Base-by-base conservation (phyloP, 257 asterid genomes). In the Echium plantagineum region DNA sequence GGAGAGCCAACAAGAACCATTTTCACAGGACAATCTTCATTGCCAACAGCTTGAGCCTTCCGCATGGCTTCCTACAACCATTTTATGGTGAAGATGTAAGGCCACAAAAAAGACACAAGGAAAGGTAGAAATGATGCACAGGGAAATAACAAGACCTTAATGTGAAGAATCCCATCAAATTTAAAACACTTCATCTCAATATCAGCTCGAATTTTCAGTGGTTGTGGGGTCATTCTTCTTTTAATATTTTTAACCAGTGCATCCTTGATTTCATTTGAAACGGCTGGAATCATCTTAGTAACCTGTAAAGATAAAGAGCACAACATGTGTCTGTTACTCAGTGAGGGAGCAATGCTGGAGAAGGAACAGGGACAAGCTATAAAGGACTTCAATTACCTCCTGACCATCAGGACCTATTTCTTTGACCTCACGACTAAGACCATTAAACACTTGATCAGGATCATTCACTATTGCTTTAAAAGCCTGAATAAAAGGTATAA, bases 191-290 rank as follows among this genome's bases (percentile, higher is more conserved):
- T 85, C 93, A 85, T 83, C 80, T 90, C 96, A 63, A 85, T 78
- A 70, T 85, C 95, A 64, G 95, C 96, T 46, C 95, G 85, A 64
- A 85, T 83, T 83, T 87, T 85, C 69, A 85, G 71, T 35, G 93
- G 96, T 38, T 91, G 98, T 2, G 95, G 96, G 3, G 96, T 85
- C 98, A 91, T 91, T 78, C 96, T 82, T 78, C 98, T 91, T 67
- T 91, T 78, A 59, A 90, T 85, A 68, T 83, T 87, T 77, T 87
- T 85, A 61, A 87, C 80, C 57, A 88, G 63, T 42, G 95, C 72
- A 63, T 91, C 95, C 73, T 91, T 88, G 51, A 91, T 88, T 75
- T 83, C 89, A 49, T 82, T 86, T 8, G 86, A n/a, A 59, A 88
- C 46, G 51, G 94, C 94, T 69, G 95, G 98, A 71, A 66, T 94